Evolutionary conservation across 805 yeast genomes (phyloP).

Genomic region (Saccharomycopsis sp.): DNA sequence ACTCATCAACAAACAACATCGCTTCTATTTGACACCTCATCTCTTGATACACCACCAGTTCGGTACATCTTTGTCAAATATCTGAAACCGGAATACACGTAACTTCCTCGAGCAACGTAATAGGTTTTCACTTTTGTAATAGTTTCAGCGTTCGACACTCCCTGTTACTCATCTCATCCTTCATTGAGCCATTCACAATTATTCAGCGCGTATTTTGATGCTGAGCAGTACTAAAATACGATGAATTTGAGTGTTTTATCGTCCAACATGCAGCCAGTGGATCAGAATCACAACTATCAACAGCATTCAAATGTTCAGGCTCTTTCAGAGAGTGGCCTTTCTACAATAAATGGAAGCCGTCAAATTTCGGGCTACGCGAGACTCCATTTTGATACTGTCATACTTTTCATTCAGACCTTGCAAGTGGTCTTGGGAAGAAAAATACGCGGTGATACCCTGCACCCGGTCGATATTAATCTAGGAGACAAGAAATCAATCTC

Average conservation of each 20-base stretch:
- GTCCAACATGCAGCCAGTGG: not conserved
- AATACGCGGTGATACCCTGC: slow-evolving; percentile 61
- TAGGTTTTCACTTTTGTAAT: not conserved
- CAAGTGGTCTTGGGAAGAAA: slow-evolving; percentile 91
- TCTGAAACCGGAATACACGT: too few species aligned
- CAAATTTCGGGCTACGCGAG: slow-evolving; percentile 52
- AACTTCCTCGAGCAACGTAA: too few species aligned
- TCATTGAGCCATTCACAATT: not conserved
- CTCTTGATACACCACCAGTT: not conserved
- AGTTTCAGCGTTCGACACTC: not conserved
- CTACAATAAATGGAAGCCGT: slow-evolving; percentile 20
- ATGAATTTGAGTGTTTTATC: slow-evolving; percentile 1
- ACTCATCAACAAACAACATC: not conserved
- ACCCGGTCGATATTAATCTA: slow-evolving; percentile 84
- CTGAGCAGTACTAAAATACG: not conserved
- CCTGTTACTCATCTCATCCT: not conserved
- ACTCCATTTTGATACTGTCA: slow-evolving; percentile 84
- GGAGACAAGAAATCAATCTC: slow-evolving; percentile 92
- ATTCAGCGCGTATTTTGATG: not conserved
- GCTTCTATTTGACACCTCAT: not conserved
- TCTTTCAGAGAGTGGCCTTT: not conserved
- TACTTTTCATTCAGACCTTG: slow-evolving; percentile 92
- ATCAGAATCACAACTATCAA: not conserved
- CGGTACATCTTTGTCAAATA: not conserved
- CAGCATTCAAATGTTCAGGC: not conserved